These are phyloP conservation scores for Stipa capillata DNA, from an alignment of 176 grass and related monocot genomes.

Conservation along the genomic window DNA sequence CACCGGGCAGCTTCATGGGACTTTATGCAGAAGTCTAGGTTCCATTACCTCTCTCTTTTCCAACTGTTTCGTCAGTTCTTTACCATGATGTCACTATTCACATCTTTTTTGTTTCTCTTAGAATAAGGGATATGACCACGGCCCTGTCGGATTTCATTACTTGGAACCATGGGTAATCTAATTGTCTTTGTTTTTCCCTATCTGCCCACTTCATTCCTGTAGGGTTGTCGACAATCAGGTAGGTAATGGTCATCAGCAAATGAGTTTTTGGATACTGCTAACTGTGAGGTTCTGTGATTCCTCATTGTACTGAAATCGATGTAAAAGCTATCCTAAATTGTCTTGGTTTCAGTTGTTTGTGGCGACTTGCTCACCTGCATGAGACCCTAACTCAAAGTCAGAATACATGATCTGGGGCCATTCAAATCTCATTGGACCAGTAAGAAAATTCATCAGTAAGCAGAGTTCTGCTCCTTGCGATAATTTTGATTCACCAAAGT, in stretches of 20 bases:
- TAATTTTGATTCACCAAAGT: not conserved
- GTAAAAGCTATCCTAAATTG: not conserved
- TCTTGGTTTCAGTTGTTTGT: constrained; percentile 37
- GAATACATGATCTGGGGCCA: constrained; percentile 56
- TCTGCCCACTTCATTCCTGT: not conserved
- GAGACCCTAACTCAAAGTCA: constrained; percentile 22
- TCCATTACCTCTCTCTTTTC: not conserved
- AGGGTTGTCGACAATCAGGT: constrained; percentile 54
- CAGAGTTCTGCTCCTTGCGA: not conserved
- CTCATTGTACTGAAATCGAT: not conserved
- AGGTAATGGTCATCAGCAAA: constrained; percentile 20
- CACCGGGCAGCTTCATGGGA: constrained; percentile 55
- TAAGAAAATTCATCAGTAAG: constrained; percentile 4
- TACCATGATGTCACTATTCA: not conserved
- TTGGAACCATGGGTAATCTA: no score
- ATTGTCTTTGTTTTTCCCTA: not conserved
- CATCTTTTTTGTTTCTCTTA: no score
- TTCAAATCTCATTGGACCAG: constrained; percentile 49
- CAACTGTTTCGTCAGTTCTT: not conserved
- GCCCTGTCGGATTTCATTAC: no score
- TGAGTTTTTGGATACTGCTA: not conserved
- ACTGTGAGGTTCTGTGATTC: not conserved
- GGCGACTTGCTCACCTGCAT: constrained; percentile 39
- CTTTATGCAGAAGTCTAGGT: constrained; percentile 68
- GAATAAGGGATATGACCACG: no score